A percentile compares a stretch with the other conserved stretches of the same genome.
Conservation (phyloP, 1,284 basidiomycete genomes). For the Apiotrichum laibachii region DNA sequence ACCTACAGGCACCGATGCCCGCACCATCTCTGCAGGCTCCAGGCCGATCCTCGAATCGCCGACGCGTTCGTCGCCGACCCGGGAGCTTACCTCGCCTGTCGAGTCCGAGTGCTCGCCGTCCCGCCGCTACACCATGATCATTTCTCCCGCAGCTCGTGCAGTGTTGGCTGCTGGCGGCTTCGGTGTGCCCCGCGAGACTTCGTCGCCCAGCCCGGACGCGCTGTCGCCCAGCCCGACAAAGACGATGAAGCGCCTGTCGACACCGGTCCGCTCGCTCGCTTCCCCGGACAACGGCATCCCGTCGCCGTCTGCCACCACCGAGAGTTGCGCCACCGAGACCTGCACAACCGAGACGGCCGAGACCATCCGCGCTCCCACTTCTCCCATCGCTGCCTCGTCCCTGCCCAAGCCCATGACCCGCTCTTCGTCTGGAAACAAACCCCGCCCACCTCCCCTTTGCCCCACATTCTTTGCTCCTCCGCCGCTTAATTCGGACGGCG, state of each 20-base stretch:
- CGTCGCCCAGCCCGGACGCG: background rate
- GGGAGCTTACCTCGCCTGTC: background rate
- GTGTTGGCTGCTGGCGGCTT: background rate
- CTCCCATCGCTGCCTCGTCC: background rate
- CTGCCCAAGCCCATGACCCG: background rate
- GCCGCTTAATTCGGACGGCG: background rate
- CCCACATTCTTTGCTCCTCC: background rate
- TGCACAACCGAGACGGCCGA: constrained; percentile 1
- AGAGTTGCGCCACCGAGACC: background rate
- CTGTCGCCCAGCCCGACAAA: background rate
- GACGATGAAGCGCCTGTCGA: background rate
- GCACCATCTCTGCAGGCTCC: background rate
- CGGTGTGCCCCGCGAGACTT: background rate
- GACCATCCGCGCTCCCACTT: background rate
- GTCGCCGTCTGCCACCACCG: background rate
- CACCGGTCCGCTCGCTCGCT: background rate
- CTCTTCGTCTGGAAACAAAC: background rate
- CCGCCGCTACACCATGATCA: background rate
- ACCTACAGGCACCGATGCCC: background rate
- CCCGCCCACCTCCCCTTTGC: background rate
- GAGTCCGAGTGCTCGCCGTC: background rate
- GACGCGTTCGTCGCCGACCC: background rate
- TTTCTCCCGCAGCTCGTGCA: background rate
- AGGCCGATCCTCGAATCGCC: background rate
- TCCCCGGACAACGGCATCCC: background rate